Evolutionary conservation across 495 filamentous ascomycete genomes (phyloP), one percentile per base, ranked within the genome.

Genomic region (Polyplosphaeria fusca): DNA sequence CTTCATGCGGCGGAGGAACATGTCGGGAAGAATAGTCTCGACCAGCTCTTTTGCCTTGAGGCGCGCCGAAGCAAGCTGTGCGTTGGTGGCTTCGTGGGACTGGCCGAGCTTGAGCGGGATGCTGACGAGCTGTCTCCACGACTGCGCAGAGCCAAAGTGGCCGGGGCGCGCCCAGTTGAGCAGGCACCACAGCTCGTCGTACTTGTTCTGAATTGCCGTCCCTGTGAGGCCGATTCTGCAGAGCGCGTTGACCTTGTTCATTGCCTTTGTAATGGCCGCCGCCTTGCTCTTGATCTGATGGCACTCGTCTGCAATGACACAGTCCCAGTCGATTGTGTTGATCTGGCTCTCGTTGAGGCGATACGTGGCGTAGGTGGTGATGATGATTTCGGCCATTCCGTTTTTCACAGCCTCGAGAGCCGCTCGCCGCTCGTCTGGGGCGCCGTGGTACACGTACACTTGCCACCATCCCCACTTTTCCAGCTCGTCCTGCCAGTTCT

Each of bases 81-180:
- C 73, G 14, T 86, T 64, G 0, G 91, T 96, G n/a, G 94, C 92
- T 67, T 95, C 89, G 62, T 98, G 94, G 12, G 86, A 85, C 68
- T 98, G 93, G 1, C 93, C 94, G 37, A 89, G 74, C 58, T 84
- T 89, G 26, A 98, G 75, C 1, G 93, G 93, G 16, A 82, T 77
- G 26, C 85, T 83, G 52, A 98, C 89, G 43, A 79, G 79, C 25
- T 77, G 75, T 62, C 82, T 87, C 93, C 93, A 98, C 18, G 84
- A 82, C 14, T 77, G 76, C 9, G 88, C 72, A 0, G 89, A 86
- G 2, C 93, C 93, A 57, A 96, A 85, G 30, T 79, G 74, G 0
- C 93, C 94, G 1, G 93, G 93, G 64, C 95, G 95, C 0, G 91
- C 90, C 93, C 93, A 98, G 71, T 97, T 96, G 12, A 98, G 74